Conservation (phyloP, 2,329 filamentous ascomycete genomes). For the Phialocephala sp. region DNA sequence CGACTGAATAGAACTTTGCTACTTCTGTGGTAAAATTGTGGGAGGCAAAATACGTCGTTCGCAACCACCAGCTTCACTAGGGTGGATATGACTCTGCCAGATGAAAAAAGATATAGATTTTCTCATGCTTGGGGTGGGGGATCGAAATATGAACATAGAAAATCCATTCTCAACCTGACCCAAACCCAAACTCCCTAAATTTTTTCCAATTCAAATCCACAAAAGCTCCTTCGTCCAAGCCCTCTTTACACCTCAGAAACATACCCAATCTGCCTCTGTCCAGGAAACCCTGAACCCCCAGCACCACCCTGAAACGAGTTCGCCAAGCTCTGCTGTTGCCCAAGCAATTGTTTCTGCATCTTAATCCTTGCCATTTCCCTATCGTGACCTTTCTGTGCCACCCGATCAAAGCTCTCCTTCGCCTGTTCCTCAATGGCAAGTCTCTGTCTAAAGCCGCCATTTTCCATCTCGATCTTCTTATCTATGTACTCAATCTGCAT, state of each 20-base stretch:
- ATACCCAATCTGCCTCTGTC: conserved; percentile 29
- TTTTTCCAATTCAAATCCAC: background rate
- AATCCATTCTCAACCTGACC: background rate
- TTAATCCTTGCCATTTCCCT: conserved; percentile 28
- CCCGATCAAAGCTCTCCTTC: background rate
- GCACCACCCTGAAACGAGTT: conserved; percentile 8
- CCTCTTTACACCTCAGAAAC: conserved; percentile 5
- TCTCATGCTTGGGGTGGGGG: background rate
- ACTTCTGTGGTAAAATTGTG: background rate
- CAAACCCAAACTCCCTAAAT: background rate
- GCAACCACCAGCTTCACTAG: background rate
- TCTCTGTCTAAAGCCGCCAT: conserved; percentile 37
- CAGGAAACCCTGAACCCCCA: background rate
- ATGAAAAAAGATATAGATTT: no score
- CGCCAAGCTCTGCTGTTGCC: conserved; percentile 18
- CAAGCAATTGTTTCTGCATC: conserved; percentile 26
- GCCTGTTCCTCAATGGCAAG: conserved; percentile 15
- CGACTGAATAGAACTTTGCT: background rate
- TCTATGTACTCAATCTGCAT: conserved; percentile 27
- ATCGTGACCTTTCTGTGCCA: conserved; percentile 31
- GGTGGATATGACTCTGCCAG: background rate
- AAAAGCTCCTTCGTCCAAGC: no score
- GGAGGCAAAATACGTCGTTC: background rate
- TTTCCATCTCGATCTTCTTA: conserved; percentile 18
- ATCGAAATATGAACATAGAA: background rate